Conservation (phyloP, 2,329 filamentous ascomycete genomes). For the Periconia macrospinosa region DNA sequence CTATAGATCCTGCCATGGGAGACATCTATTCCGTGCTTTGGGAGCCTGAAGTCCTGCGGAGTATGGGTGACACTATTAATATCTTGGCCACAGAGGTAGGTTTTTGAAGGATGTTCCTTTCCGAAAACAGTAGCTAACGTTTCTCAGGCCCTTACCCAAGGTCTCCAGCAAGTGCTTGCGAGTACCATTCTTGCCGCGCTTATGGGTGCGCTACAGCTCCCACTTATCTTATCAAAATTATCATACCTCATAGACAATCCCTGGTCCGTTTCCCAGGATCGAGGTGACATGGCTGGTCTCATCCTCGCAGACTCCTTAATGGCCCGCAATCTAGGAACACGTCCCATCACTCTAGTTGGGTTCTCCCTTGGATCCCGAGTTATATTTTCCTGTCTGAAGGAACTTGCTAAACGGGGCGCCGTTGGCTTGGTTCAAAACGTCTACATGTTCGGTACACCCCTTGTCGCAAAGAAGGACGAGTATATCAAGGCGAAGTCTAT, state of each 20-base stretch:
- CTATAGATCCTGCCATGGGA: conserved; percentile 95
- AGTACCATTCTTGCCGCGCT: conserved; percentile 84
- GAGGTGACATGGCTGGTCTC: conserved; percentile 83
- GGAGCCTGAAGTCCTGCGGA: conserved; percentile 97
- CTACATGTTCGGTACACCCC: conserved; percentile 88
- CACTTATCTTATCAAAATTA: conserved; percentile 88
- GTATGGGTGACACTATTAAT: conserved; percentile 98
- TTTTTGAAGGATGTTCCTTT: not conserved
- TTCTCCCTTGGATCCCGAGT: conserved; percentile 92
- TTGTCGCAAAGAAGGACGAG: conserved; percentile 90
- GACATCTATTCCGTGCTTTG: conserved; percentile 96
- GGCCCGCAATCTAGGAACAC: conserved; percentile 85
- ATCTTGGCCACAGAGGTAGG: conserved; percentile 93
- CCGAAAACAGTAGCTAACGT: conserved; percentile 30
- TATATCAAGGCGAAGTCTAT: conserved; percentile 80
- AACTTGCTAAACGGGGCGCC: conserved; percentile 81
- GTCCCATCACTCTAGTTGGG: conserved; percentile 89
- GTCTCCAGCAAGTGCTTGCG: conserved; percentile 90
- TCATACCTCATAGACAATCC: conserved; percentile 97
- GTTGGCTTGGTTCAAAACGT: conserved; percentile 91
- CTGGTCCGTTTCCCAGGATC: conserved; percentile 93
- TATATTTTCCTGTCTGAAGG: conserved; percentile 87
- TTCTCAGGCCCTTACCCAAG: conserved; percentile 85
- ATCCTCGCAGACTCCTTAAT: conserved; percentile 94
- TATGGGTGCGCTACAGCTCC: conserved; percentile 92